Conservation (phyloP, 257 asterid genomes). For the Phtheirospermum japonicum region DNA sequence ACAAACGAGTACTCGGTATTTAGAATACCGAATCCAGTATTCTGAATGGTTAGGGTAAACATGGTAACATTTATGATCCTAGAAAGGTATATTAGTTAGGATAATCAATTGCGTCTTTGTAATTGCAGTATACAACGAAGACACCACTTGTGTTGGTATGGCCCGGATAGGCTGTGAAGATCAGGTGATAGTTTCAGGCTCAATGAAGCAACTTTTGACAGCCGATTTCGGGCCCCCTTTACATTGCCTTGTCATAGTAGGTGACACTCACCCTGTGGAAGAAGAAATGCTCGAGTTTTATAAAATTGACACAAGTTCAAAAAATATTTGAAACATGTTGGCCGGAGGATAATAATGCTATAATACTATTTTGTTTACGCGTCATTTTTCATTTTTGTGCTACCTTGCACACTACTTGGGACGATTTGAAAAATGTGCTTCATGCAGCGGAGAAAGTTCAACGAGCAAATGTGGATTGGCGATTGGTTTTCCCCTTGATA, state of each 20-base stretch:
- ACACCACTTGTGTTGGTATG: conserved; percentile 77
- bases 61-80: too few species aligned
- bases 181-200: conserved; percentile 66
- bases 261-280: conserved; percentile 84
- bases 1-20: too few species aligned
- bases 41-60: too few species aligned
- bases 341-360: neutral
- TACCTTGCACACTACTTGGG: neutral
- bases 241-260: conserved; percentile 85
- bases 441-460: neutral
- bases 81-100: too few species aligned
- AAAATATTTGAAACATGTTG: neutral
- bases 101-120: too few species aligned
- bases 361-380: neutral
- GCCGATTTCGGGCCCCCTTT: conserved; percentile 75
- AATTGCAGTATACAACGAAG: conserved; percentile 64
- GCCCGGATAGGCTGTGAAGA: conserved; percentile 92
- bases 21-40: too few species aligned
- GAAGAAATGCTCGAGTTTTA: conserved; percentile 83
- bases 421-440: neutral
- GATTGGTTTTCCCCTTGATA: too few species aligned
- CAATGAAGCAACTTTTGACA: conserved; percentile 67
- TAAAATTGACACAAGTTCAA: conserved; percentile 25
- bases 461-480: too few species aligned
- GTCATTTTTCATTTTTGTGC: neutral